Evolutionary conservation across 2,329 filamentous ascomycete species (phyloP).

Genomic region (Phaeophleospora eucalypticola): DNA sequence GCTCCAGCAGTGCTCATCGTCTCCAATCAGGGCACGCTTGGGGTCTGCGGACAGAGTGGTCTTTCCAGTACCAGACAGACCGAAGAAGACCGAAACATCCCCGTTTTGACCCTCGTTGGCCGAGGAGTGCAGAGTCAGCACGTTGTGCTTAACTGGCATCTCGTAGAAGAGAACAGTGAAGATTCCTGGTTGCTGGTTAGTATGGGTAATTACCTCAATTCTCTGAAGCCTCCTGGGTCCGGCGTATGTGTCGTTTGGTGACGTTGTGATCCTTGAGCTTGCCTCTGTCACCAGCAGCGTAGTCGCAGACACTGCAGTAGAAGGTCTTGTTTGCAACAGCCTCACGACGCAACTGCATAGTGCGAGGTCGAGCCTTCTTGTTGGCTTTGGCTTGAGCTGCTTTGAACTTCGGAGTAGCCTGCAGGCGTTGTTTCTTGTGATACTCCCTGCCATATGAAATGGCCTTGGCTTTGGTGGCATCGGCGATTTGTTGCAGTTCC

Average conservation of each 20-base stretch:
- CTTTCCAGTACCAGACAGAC: constrained; percentile 97
- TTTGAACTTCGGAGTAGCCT: constrained; percentile 5
- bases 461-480: constrained; percentile 6
- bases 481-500: not conserved
- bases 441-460: constrained; percentile 7
- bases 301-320: constrained; percentile 5
- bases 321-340: constrained; percentile 1
- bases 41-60: constrained; percentile 96
- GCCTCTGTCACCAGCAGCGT: constrained; percentile 4
- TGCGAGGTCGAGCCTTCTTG: constrained; percentile 6
- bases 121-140: constrained; percentile 95
- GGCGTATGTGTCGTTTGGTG: constrained; percentile 4
- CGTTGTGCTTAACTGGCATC: constrained; percentile 99
- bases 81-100: constrained; percentile 98
- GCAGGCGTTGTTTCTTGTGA: constrained; percentile 7
- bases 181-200: constrained; percentile 55
- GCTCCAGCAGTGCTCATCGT: constrained; percentile 99
- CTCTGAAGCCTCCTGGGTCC: too few species aligned
- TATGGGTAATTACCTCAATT: constrained; percentile 2
- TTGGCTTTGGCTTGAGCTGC: too few species aligned
- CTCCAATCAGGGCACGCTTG: constrained; percentile 92
- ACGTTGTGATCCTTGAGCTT: constrained; percentile 7
- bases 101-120: constrained; percentile 94
- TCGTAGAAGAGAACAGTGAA: constrained; percentile 99
- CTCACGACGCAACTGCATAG: constrained; percentile 3